Conservation (phyloP, 2,329 filamentous ascomycete genomes). For the Dactylellina cionopaga region DNA sequence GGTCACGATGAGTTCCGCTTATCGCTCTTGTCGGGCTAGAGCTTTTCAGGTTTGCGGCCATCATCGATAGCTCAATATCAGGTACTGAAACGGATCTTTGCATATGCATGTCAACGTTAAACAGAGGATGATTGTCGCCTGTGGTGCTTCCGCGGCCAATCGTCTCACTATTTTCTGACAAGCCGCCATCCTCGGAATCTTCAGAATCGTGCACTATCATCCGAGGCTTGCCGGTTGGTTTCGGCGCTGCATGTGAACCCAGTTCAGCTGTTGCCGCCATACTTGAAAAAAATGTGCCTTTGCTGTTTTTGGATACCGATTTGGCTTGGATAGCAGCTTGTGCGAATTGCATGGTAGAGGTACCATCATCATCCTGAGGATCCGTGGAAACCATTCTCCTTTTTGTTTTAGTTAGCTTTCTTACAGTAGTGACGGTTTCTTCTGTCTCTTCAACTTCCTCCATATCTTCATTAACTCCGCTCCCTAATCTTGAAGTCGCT, state of each 20-base stretch:
- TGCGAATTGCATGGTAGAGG: not conserved
- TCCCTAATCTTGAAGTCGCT: not conserved
- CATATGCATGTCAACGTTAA: slow-evolving; percentile 11
- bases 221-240: slow-evolving; percentile 5
- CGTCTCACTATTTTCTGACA: slow-evolving; percentile 37
- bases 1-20: slow-evolving; percentile 29
- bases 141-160: slow-evolving; percentile 19
- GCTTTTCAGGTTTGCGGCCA: slow-evolving; percentile 14
- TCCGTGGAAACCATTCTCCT: not conserved
- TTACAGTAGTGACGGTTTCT: not conserved
- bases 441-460: slow-evolving; percentile 23
- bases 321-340: not conserved
- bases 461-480: not conserved
- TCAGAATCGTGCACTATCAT: slow-evolving; percentile 32
- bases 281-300: not conserved
- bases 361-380: not conserved
- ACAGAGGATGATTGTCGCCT: slow-evolving; percentile 16
- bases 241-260: not conserved
- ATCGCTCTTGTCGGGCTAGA: slow-evolving; percentile 21
- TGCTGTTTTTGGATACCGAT: not conserved
- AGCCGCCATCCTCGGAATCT: slow-evolving; percentile 16
- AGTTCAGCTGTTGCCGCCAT: not conserved
- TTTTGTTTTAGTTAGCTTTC: slow-evolving; percentile 16
- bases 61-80: slow-evolving; percentile 4
- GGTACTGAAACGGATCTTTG: slow-evolving; percentile 15